Conservation (phyloP, 768 basidiomycete species). For the Nidularia pulvinata region DNA sequence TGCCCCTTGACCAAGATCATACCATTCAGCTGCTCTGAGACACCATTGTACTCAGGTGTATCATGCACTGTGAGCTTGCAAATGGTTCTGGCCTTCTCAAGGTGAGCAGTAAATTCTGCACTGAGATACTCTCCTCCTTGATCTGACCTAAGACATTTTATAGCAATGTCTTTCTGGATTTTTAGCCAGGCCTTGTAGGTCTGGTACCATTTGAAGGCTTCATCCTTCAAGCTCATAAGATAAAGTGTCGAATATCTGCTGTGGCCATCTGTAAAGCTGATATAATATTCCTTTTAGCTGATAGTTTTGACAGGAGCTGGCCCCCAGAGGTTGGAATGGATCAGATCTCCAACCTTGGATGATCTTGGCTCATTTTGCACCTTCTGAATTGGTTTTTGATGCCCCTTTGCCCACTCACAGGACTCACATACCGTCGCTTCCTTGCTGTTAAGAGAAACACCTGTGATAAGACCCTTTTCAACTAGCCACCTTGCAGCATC, state of each 20-base stretch:
- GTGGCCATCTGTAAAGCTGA: slow-evolving; percentile 26
- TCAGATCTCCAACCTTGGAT: slow-evolving; percentile 6
- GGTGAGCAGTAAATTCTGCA: slow-evolving; percentile 18
- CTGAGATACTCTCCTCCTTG: slow-evolving; percentile 33
- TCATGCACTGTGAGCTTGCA: slow-evolving; percentile 26
- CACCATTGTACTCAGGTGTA: slow-evolving; percentile 32
- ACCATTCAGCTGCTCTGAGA: slow-evolving; percentile 28
- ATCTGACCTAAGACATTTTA: slow-evolving; percentile 30
- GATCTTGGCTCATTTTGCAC: slow-evolving; percentile 6
- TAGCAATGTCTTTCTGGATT: slow-evolving; percentile 15
- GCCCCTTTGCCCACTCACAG: slow-evolving; percentile 26
- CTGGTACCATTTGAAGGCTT: slow-evolving; percentile 18
- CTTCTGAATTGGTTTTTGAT: slow-evolving; percentile 8
- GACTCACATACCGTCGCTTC: slow-evolving; percentile 15
- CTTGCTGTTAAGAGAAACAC: slow-evolving; percentile 14
- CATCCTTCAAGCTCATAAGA: slow-evolving; percentile 17
- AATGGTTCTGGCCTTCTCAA: slow-evolving; percentile 23
- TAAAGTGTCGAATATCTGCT: slow-evolving; percentile 9
- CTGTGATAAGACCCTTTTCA: slow-evolving; percentile 14
- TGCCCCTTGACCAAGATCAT: slow-evolving; percentile 14
- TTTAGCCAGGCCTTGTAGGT: slow-evolving; percentile 21
- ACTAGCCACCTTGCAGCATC: slow-evolving; percentile 14
- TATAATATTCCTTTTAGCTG: slow-evolving; percentile 18
- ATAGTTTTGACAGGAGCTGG: slow-evolving; percentile 18
- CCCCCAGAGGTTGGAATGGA: slow-evolving; percentile 38